Evolutionary conservation across 2,329 filamentous ascomycete genomes (phyloP).

Genomic region (Arachnomyces sp.): DNA sequence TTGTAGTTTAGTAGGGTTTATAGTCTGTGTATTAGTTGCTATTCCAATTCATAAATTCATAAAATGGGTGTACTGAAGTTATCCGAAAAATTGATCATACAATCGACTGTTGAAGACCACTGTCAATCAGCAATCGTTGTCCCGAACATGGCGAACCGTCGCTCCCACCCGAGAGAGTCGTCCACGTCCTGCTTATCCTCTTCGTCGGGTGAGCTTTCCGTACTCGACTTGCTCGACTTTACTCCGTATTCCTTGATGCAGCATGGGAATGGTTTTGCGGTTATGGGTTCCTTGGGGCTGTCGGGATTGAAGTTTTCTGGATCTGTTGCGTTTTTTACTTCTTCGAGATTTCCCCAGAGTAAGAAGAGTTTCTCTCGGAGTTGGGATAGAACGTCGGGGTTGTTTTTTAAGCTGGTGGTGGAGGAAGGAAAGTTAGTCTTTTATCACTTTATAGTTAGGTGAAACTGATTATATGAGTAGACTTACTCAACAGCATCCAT

Average conservation of each 20-base stretch:
- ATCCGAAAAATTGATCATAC: too few species aligned
- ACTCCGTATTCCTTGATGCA: constrained; percentile 66
- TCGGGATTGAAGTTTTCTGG: constrained; percentile 15
- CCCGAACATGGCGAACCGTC: constrained; percentile 56
- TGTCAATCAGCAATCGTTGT: constrained; percentile 44
- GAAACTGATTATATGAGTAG: not conserved
- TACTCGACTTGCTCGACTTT: constrained; percentile 20
- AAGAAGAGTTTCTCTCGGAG: constrained; percentile 65
- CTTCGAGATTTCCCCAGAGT: constrained; percentile 81
- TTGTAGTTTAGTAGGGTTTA: too few species aligned
- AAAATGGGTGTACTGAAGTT: not conserved
- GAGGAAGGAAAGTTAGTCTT: not conserved
- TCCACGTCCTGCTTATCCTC: constrained; percentile 9
- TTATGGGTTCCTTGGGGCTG: constrained; percentile 22
- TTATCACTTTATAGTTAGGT: not conserved
- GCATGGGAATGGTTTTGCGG: constrained; percentile 58
- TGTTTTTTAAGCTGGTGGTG: constrained; percentile 46
- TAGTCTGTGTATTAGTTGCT: constrained; percentile 2
- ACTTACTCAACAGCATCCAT: constrained; percentile 49
- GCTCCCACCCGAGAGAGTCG: constrained; percentile 48
- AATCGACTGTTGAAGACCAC: too few species aligned
- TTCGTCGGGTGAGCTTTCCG: constrained; percentile 25
- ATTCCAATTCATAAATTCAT: constrained; percentile 5
- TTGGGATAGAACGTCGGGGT: constrained; percentile 39
- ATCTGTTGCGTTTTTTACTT: constrained; percentile 46